Conservation (phyloP, 129 eudicot species). For the Kitagawia praeruptora region DNA sequence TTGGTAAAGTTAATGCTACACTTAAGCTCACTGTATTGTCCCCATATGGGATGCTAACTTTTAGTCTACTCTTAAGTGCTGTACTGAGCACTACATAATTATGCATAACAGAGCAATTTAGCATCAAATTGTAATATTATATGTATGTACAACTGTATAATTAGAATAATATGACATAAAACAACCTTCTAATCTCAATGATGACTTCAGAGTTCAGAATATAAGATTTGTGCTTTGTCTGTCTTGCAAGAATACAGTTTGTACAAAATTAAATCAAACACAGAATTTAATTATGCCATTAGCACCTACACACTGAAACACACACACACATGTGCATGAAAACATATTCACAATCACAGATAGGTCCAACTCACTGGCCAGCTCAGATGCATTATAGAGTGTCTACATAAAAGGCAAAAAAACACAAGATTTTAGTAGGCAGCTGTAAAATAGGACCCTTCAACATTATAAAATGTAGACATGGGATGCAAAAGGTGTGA, state of each 20-base stretch:
- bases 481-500: slow-evolving; percentile 6
- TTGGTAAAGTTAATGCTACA: neutral
- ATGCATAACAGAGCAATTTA: no score
- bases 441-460: slow-evolving; percentile 4
- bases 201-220: neutral
- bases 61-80: neutral
- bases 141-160: neutral
- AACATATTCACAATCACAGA: neutral
- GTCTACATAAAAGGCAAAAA: neutral
- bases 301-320: neutral
- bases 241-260: neutral
- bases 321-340: neutral
- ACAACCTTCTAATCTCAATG: neutral
- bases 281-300: neutral
- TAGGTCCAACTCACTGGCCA: neutral
- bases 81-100: no score
- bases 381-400: neutral
- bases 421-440: neutral
- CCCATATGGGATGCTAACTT: neutral
- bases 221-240: neutral
- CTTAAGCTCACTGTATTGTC: neutral
- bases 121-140: no score
- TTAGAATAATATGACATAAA: neutral
- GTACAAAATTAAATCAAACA: neutral
- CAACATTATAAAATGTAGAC: neutral